A percentile compares a stretch with the other conserved stretches of the same genome.
These are phyloP conservation scores for Cucumis melo DNA, from an alignment of 306 rosid species.

Conservation along the genomic window DNA sequence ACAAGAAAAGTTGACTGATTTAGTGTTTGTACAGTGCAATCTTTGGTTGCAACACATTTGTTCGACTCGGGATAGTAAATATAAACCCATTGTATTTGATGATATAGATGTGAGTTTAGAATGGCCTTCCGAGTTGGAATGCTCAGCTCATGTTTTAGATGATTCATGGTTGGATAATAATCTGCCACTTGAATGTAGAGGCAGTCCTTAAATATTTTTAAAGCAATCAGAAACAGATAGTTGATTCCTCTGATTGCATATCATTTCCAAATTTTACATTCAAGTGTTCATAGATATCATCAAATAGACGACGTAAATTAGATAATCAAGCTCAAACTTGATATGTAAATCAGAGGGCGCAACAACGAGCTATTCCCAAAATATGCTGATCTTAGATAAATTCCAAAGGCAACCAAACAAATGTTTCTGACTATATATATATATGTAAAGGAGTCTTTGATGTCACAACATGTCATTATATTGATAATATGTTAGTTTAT, in stretches of 20 bases:
- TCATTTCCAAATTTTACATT: background rate
- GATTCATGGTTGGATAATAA: conserved; percentile 54
- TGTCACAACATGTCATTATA: too few species aligned
- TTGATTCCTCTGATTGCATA: background rate
- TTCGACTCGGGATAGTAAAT: conserved; percentile 27
- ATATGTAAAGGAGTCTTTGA: too few species aligned
- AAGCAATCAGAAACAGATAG: background rate
- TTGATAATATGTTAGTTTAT: too few species aligned
- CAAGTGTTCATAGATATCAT: background rate
- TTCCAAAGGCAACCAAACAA: too few species aligned
- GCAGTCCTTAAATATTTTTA: conserved; percentile 18
- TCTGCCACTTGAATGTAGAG: conserved; percentile 27
- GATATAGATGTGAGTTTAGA: conserved; percentile 48
- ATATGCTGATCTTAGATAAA: too few species aligned
- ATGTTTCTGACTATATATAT: too few species aligned
- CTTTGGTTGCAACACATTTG: conserved; percentile 39
- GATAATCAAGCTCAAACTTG: background rate
- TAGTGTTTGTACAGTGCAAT: conserved; percentile 60
- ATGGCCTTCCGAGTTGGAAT: conserved; percentile 51
- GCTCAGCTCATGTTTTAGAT: conserved; percentile 35
- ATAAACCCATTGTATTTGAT: conserved; percentile 33
- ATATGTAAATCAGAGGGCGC: background rate
- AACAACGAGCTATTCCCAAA: too few species aligned
- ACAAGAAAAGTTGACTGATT: conserved; percentile 34
- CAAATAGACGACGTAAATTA: background rate